Evolutionary conservation across 768 basidiomycete species (phyloP), one percentile per base, ranked within the genome.

Genomic region (Hygrophorus russula): DNA sequence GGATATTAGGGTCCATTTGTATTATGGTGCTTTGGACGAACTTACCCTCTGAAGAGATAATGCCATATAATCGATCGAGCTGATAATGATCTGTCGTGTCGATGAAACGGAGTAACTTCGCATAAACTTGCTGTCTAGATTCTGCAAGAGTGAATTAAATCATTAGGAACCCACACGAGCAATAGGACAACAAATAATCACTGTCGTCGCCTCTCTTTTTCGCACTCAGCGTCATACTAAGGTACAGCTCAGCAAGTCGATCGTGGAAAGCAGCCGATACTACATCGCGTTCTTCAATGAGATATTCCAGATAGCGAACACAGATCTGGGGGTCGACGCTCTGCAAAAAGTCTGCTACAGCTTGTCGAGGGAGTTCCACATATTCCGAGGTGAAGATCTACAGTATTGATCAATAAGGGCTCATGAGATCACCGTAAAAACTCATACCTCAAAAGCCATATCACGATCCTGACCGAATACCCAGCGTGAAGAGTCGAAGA

Each of bases 331-430:
- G 76, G 49, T 82, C 75, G 28, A 92, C 68, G 20, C 64, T 66
- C 48, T 90, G 83, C 17, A 99, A 72, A 58, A 81, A 91, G 46
- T 80, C 72, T 9, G 82, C 78, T 3, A 96, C 89, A 0, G 69
- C 69, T 27, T 73, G 68, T 2, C 80, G 75, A 15, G 96, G 92
- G 13, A 98, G 71, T 46, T 94, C 91, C 5, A 85, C 85, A 46
- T 97, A 92, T 54, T 97, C 94, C 0, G 93, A 91, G 2, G 82
- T 90, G 56, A 98, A 99, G 33, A 99, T 89, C 91, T 96, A 51
- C 2, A 20, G 44, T 40, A 9, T 15, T 13, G 28, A 15, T 15
- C 19, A 19, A 33, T 45, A 15, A 19, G 30, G 17, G 15, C 12
- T 34, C 2, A 31, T 11, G 41, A 17, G 14, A 35, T 31, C 18